Evolutionary conservation across 352 stramenopile species (phyloP), one percentile per base, ranked within the genome.

Genomic region (Phytophthora pluvialis): DNA sequence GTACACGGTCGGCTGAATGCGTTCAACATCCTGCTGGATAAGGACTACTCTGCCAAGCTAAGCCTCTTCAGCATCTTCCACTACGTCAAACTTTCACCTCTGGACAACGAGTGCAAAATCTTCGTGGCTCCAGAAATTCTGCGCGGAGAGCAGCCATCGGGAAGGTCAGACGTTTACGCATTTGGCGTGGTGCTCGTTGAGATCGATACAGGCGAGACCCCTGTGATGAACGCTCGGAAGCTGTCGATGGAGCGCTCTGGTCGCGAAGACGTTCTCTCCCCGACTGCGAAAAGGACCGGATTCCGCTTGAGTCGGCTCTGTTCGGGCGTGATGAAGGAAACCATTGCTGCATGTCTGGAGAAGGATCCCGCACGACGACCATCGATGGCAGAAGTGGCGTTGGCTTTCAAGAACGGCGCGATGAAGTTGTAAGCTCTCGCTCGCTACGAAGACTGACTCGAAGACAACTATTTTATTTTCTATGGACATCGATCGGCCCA

Each of bases 181-280:
- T 90, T 95, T 49, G 86, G 84, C 29, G 83, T 95, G 18, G 60
- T 93, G 25, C 78, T 95, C 31, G 84, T 92, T 25, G 86, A 95
- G 57, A 75, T 95, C 26, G 83, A 90, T 49, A 80, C 83, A 5
- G 81, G 83, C 16, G 80, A 90, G 58, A 87, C 80, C 25, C 86
- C 84, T 0, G 76, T 88, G 36, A 73, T 84, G 52, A 89, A 94
- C 58, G 70, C 78, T 16, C 60, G 75, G 31, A 80, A 72, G 1
- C 58, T 83, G 21, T 63, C 72, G 15, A 78, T 79, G 58, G 67
- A 80, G 26, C 60, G 70, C 15, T 58, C 62, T 39, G 46, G 50
- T 21, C 46, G 67, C 33, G 64, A 55, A 42, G 32, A 78, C 26
- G 57, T 36, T 35, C 55, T 84, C 21, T 80, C 75, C 4, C 72